A percentile compares a stretch with the other conserved stretches of the same genome.
These are phyloP conservation scores for Prunus fruticosa DNA, from an alignment of 306 rosid species.

Conservation along the genomic window DNA sequence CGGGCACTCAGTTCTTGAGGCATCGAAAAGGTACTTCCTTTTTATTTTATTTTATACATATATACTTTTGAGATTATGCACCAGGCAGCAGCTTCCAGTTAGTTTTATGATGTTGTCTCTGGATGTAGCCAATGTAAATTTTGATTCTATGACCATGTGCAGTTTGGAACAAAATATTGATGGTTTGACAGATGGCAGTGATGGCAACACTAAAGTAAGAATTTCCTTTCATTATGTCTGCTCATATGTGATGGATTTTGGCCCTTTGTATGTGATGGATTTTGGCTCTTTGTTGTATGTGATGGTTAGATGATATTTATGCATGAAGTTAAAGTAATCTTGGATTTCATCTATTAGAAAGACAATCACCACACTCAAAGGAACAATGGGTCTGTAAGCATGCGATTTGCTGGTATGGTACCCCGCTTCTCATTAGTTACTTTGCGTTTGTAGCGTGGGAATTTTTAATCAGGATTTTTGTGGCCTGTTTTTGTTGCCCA, in stretches of 20 bases:
- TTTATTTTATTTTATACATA: background rate
- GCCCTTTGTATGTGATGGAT: background rate
- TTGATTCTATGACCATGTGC: slow-evolving; percentile 7
- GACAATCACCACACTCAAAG: slow-evolving; percentile 5
- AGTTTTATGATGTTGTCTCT: background rate
- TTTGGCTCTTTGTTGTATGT: background rate
- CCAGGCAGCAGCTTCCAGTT: background rate
- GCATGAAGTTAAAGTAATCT: background rate
- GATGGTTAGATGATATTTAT: background rate
- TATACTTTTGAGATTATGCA: background rate
- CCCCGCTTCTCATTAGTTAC: background rate
- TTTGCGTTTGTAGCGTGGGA: background rate
- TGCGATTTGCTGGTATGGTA: slow-evolving; percentile 22
- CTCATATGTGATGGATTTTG: background rate
- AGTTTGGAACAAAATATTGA: slow-evolving; percentile 4
- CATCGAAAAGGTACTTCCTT: slow-evolving; percentile 16
- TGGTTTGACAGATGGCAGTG: slow-evolving; percentile 10
- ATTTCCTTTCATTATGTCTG: background rate
- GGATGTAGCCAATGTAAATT: background rate
- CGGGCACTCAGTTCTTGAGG: slow-evolving; percentile 5
- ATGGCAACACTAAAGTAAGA: slow-evolving; percentile 16
- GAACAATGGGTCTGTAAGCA: slow-evolving; percentile 17
- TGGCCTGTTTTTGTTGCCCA: background rate
- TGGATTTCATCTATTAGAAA: slow-evolving; percentile 12
- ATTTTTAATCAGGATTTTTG: background rate